phyloP scores from a whole-genome alignment of 2,329 filamentous ascomycete genomes.

The Mycosphaerella sp. region DNA sequence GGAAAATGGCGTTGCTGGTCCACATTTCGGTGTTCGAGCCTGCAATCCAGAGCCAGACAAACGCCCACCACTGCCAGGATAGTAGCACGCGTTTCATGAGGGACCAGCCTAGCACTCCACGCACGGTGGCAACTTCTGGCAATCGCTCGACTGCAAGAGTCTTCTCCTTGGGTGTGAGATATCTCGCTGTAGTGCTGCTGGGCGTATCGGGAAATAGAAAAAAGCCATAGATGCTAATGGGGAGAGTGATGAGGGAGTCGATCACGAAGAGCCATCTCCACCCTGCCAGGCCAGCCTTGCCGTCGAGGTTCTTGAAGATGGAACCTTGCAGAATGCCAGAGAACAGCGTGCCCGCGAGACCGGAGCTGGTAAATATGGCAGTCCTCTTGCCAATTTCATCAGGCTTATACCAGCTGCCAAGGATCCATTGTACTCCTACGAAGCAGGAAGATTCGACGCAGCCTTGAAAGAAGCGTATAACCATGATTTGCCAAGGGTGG shows the following conservation, averaged over 20 bases:
- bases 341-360: slow-evolving; percentile 56
- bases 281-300: slow-evolving; percentile 46
- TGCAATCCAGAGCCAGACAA: slow-evolving; percentile 27
- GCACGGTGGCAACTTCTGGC: slow-evolving; percentile 22
- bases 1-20: slow-evolving; percentile 27
- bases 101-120: slow-evolving; percentile 24
- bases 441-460: slow-evolving; percentile 29
- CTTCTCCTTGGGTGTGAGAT: slow-evolving; percentile 29
- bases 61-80: slow-evolving; percentile 29
- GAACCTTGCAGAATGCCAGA: slow-evolving; percentile 57
- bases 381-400: slow-evolving; percentile 51
- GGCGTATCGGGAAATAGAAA: slow-evolving; percentile 50
- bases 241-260: slow-evolving; percentile 52
- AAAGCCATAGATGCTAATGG: slow-evolving; percentile 51
- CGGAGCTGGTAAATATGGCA: slow-evolving; percentile 56
- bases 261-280: slow-evolving; percentile 58
- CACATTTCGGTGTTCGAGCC: slow-evolving; percentile 29
- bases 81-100: slow-evolving; percentile 23
- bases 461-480: slow-evolving; percentile 48
- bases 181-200: slow-evolving; percentile 46
- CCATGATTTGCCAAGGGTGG: slow-evolving; percentile 52
- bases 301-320: slow-evolving; percentile 42
- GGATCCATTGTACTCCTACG: slow-evolving; percentile 27
- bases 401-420: slow-evolving; percentile 26
- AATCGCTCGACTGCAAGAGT: slow-evolving; percentile 22